These are phyloP conservation scores for Pseudogymnoascus sp. DNA, from an alignment of 2,329 filamentous ascomycete species.

Conservation along the genomic window DNA sequence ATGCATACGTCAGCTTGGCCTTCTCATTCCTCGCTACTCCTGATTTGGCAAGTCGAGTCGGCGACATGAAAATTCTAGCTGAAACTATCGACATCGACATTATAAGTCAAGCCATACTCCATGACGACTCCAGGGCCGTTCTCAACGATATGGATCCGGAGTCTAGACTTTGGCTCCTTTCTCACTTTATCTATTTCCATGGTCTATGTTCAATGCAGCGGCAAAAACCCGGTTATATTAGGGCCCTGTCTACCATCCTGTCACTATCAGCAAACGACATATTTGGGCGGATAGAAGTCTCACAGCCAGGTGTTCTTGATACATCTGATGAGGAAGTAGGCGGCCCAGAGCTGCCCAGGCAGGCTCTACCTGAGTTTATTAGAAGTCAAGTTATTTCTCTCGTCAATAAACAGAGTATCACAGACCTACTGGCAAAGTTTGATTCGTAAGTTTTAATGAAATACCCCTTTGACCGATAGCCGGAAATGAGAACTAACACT, in stretches of 20 bases:
- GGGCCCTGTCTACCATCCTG: conserved; percentile 47
- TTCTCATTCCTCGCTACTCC: conserved; percentile 27
- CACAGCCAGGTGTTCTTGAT: conserved; percentile 37
- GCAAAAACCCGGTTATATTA: conserved; percentile 39
- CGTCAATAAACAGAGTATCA: conserved; percentile 68
- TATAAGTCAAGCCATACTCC: conserved; percentile 22
- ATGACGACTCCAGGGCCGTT: background rate
- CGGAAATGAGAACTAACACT: conserved; percentile 18
- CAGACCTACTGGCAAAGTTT: conserved; percentile 33
- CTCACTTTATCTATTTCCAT: conserved; percentile 57
- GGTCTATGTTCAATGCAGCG: conserved; percentile 29
- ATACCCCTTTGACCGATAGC: background rate
- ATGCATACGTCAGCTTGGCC: conserved; percentile 26
- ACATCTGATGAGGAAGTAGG: conserved; percentile 20
- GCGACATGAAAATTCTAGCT: conserved; percentile 21
- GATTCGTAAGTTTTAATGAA: conserved; percentile 15
- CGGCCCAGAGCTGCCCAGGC: conserved; percentile 15
- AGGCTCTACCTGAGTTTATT: conserved; percentile 48
- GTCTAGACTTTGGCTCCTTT: conserved; percentile 55
- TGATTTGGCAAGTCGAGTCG: conserved; percentile 20
- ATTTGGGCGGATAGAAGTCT: conserved; percentile 37
- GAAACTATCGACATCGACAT: conserved; percentile 20
- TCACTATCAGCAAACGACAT: conserved; percentile 47
- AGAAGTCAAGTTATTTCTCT: conserved; percentile 60
- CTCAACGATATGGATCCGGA: conserved; percentile 19